Base-by-base conservation (phyloP, 139 green algal species). In the Gonium pectorale region DNA sequence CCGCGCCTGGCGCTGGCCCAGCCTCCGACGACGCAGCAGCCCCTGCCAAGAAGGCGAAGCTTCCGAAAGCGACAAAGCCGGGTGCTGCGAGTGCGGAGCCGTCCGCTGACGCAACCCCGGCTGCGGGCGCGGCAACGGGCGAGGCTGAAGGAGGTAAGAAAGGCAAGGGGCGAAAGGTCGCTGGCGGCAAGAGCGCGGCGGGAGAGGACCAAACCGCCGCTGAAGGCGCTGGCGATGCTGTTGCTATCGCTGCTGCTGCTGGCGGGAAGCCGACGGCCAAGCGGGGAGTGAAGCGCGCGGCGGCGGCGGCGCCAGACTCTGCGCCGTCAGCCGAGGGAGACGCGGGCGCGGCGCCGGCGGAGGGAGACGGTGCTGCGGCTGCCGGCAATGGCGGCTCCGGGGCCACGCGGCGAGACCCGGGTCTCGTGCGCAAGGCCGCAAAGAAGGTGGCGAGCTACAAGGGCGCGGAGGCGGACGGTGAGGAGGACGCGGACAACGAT, bases 361-460 rank as follows among this genome's bases (percentile, higher is more conserved):
- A 35, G 4, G 72, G 33, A 24, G 24, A 46, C 7, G 74, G 8
- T 5, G 37, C 22, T 40, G 54, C 43, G 31, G 56, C 6, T 3
- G 52, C 27, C 27, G 54, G 40, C 38, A 40, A 26, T 9, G 29
- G 35, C 33, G 52, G 31, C 11, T 21, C 13, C 49, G 38, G 51
- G 2, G 35, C 19, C 31, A 38, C 1, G 38, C 11, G 9, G 56
- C 15, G 7, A 27, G 38, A 27, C 27, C 19, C 6, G 4, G 9
- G 31, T n/a, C 40, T 1, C n/a, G n/a, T n/a, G n/a, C 52, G 74
- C 27, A 56, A 41, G 59, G 56, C 74, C 21, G 40, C 38, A 27
- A 51, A 80, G 72, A 41, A 29, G 5, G 56, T 81, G 15, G 56
- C 41, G 74, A 60, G 22, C 56, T 81, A 81, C 56, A 81, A 56